Conservation (phyloP, 495 filamentous ascomycete species). For the Penicillium argentinense region DNA sequence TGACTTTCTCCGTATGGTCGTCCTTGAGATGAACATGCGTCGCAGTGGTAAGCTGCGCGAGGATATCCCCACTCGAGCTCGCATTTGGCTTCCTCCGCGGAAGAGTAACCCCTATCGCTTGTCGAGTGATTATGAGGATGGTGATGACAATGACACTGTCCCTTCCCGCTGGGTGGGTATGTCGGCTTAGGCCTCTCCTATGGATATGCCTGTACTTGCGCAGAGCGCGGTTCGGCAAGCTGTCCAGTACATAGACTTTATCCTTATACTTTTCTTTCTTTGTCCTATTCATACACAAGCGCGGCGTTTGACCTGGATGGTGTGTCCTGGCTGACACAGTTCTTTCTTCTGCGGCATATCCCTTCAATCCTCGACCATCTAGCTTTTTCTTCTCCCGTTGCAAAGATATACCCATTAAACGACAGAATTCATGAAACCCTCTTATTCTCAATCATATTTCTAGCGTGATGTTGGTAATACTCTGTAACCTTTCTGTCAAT, state of each 20-base stretch:
- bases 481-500: slow-evolving; percentile 1
- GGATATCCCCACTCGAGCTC: slow-evolving; percentile 75
- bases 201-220: slow-evolving; percentile 6
- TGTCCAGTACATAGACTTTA: slow-evolving; percentile 16
- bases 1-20: slow-evolving; percentile 90
- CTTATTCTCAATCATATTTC: not conserved
- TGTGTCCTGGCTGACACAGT: slow-evolving; percentile 19
- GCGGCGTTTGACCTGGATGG: slow-evolving; percentile 25
- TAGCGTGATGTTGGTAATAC: slow-evolving; percentile 5
- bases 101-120: slow-evolving; percentile 41
- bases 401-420: slow-evolving; percentile 1
- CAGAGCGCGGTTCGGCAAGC: slow-evolving; percentile 13
- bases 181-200: slow-evolving; percentile 23
- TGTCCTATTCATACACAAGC: slow-evolving; percentile 19
- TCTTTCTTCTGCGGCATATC: slow-evolving; percentile 20
- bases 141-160: slow-evolving; percentile 34
- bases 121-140: slow-evolving; percentile 33
- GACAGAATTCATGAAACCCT: not conserved
- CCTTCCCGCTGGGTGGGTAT: slow-evolving; percentile 46
- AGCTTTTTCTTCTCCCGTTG: not conserved
- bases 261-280: slow-evolving; percentile 11
- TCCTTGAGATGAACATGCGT: slow-evolving; percentile 97
- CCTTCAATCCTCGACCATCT: slow-evolving; percentile 5
- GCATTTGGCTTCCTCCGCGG: slow-evolving; percentile 84
- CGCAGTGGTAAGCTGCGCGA: slow-evolving; percentile 86